phyloP scores from a whole-genome alignment of 2,329 filamentous ascomycete genomes.

The Magnaporthiopsis poae region DNA sequence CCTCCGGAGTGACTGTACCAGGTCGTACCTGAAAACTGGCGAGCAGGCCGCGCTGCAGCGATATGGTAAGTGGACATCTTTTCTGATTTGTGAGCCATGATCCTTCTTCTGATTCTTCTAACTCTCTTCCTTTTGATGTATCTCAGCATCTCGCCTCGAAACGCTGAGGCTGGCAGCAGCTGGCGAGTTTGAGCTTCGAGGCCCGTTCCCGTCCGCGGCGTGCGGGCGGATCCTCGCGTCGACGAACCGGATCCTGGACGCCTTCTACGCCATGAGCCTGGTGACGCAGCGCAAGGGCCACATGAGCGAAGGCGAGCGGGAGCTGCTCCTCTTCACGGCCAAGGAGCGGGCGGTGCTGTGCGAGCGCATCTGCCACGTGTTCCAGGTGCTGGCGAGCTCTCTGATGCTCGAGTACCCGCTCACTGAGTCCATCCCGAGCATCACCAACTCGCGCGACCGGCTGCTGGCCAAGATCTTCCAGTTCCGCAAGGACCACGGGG shows the following conservation, averaged over 20 bases:
- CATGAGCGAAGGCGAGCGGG: slow-evolving; percentile 69
- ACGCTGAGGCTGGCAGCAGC: slow-evolving; percentile 60
- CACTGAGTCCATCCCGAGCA: slow-evolving; percentile 76
- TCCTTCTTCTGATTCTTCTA: too few relatives aligned
- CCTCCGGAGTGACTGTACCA: slow-evolving; percentile 44
- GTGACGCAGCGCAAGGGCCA: slow-evolving; percentile 72
- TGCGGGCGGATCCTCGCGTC: slow-evolving; percentile 67
- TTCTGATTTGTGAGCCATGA: neutral
- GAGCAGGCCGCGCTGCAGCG: slow-evolving; percentile 82
- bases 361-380: slow-evolving; percentile 80
- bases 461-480: slow-evolving; percentile 79
- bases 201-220: slow-evolving; percentile 69
- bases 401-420: slow-evolving; percentile 92
- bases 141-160: slow-evolving; percentile 53
- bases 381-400: slow-evolving; percentile 76
- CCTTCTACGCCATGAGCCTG: slow-evolving; percentile 92
- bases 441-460: slow-evolving; percentile 69
- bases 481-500: slow-evolving; percentile 61
- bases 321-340: slow-evolving; percentile 68
- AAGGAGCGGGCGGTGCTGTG: slow-evolving; percentile 73
- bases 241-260: slow-evolving; percentile 77
- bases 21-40: slow-evolving; percentile 72
- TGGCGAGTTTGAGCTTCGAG: slow-evolving; percentile 80
- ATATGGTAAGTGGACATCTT: slow-evolving; percentile 36
- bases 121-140: neutral